Conservation (phyloP, 768 basidiomycete species). For the Trametes meyenii region DNA sequence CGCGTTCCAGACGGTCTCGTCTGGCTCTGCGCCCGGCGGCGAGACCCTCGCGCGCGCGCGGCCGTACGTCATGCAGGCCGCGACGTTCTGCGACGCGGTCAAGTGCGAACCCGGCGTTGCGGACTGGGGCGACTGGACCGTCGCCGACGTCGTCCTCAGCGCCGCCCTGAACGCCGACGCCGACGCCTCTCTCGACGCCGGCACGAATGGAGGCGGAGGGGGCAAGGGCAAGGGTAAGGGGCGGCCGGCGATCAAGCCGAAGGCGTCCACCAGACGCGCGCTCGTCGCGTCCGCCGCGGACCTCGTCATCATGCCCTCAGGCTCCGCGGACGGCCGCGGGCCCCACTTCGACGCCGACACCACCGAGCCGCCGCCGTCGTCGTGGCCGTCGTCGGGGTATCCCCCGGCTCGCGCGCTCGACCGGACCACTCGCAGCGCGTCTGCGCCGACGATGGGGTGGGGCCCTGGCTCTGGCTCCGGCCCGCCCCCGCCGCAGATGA, state of each 20-base stretch:
- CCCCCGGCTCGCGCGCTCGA: background rate
- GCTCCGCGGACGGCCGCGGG: constrained; percentile 16
- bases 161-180: constrained; percentile 37
- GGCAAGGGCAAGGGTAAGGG: constrained; percentile 5
- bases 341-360: background rate
- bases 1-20: constrained; percentile 27
- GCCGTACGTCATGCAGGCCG: constrained; percentile 35
- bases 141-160: constrained; percentile 39
- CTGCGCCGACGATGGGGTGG: constrained; percentile 5
- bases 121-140: constrained; percentile 33
- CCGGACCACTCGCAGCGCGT: constrained; percentile 5
- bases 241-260: background rate
- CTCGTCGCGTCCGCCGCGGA: constrained; percentile 38
- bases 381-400: no score
- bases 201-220: background rate
- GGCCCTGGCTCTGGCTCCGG: background rate
- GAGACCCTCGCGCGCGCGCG: constrained; percentile 28
- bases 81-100: constrained; percentile 31
- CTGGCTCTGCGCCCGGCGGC: background rate
- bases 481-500: background rate
- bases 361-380: background rate
- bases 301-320: constrained; percentile 34
- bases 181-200: background rate
- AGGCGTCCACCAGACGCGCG: constrained; percentile 25
- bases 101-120: constrained; percentile 19